Percentiles rank a stretch among this genome's conserved stretches.
Conservation (phyloP, 345 rosid genomes). For the Odontarrhena argentea region DNA sequence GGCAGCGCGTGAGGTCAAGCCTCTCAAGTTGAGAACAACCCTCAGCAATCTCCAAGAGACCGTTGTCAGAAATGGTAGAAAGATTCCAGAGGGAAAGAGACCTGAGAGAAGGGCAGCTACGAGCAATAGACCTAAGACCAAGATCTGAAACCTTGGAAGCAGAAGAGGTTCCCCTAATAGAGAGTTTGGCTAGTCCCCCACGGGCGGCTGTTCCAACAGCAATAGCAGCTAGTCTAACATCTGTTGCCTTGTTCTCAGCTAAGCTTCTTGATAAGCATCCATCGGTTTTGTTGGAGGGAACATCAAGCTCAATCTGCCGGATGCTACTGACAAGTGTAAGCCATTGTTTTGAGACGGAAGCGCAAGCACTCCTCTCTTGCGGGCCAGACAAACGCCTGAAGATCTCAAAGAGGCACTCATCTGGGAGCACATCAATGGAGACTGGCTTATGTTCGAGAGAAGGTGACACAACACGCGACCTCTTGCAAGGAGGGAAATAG, state of each 20-base stretch:
- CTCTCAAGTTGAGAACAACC: slow-evolving; percentile 74
- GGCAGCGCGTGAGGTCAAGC: slow-evolving; percentile 75
- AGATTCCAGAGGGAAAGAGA: slow-evolving; percentile 77
- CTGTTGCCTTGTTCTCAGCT: slow-evolving; percentile 92
- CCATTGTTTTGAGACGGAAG: slow-evolving; percentile 90
- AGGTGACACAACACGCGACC: slow-evolving; percentile 71
- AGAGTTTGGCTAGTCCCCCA: slow-evolving; percentile 85
- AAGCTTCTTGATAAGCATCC: slow-evolving; percentile 78
- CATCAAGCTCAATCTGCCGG: slow-evolving; percentile 57
- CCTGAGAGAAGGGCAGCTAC: slow-evolving; percentile 75
- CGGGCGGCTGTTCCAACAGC: slow-evolving; percentile 83
- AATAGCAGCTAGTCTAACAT: slow-evolving; percentile 79
- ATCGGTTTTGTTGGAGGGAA: slow-evolving; percentile 20
- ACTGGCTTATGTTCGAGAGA: slow-evolving; percentile 57
- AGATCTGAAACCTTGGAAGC: slow-evolving; percentile 55
- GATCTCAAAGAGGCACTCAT: slow-evolving; percentile 94
- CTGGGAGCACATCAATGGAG: slow-evolving; percentile 79
- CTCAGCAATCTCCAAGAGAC: slow-evolving; percentile 71
- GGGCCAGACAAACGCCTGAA: slow-evolving; percentile 70
- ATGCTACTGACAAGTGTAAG: slow-evolving; percentile 75
- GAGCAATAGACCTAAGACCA: slow-evolving; percentile 75
- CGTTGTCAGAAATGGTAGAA: slow-evolving; percentile 65
- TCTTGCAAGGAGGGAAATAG: slow-evolving; percentile 76
- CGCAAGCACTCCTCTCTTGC: slow-evolving; percentile 75
- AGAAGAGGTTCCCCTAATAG: slow-evolving; percentile 57